phyloP scores from a whole-genome alignment of 345 rosid species.

The Lenwebbia sp. region DNA sequence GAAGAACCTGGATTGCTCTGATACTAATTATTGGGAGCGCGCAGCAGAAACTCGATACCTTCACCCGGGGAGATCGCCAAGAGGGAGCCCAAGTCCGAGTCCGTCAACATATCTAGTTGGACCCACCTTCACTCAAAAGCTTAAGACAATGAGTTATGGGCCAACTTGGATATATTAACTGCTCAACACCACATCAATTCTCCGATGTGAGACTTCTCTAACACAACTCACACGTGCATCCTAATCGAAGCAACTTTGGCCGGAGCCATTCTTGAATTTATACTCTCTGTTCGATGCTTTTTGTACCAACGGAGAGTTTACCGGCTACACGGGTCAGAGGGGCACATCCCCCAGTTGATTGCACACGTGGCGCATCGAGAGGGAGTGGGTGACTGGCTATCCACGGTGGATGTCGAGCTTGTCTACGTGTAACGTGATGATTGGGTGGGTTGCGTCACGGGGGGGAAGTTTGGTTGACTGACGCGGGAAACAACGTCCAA shows the following conservation, averaged over 20 bases:
- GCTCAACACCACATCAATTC: too few species aligned
- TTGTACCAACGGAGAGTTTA: background rate
- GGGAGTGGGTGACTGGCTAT: background rate
- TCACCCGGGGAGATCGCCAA: too few species aligned
- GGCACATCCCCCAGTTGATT: background rate
- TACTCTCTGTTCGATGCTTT: background rate
- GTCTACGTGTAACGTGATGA: background rate
- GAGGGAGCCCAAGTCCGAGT: too few species aligned
- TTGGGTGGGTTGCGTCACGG: background rate
- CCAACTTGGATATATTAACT: too few species aligned
- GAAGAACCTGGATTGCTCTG: too few species aligned
- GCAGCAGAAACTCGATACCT: too few species aligned
- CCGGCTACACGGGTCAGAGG: background rate
- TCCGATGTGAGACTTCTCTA: too few species aligned
- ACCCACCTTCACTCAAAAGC: too few species aligned
- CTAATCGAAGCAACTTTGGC: background rate
- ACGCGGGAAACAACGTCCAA: background rate
- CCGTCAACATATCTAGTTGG: too few species aligned
- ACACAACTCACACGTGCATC: too few species aligned
- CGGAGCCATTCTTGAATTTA: background rate
- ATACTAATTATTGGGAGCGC: too few species aligned
- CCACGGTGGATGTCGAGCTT: background rate
- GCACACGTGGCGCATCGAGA: background rate
- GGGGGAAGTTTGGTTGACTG: background rate
- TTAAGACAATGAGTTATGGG: too few species aligned